Base-by-base conservation (phyloP, 345 rosid genomes). In the Eucalyptus tenuipes region DNA sequence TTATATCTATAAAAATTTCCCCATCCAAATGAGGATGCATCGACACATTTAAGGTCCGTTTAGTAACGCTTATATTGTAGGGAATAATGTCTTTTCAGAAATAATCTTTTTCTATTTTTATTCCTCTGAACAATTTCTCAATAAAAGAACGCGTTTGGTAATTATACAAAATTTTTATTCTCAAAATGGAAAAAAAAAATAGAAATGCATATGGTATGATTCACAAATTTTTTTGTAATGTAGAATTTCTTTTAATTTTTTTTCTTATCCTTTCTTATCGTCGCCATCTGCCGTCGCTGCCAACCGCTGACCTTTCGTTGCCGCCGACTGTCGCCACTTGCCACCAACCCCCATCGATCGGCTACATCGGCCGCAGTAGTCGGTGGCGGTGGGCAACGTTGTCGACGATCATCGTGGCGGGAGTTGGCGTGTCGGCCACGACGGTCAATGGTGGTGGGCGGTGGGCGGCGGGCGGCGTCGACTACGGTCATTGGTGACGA, bases 301-400 rank as follows among this genome's bases (percentile, higher is more conserved):
- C 55, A 52, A 52, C 18, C 55, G 3, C 3, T 0, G 10, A 18
- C 55, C 24, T 52, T 1, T 0, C 1, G 8, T 4, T 18, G 0
- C 0, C 1, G 0, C 4, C 1, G 0, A 52, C 4, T 0, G 0
- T 52, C 1, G 0, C 55, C 9, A 18, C 55, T 0, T 3, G 9
- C 0, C 10, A 0, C 24, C 0, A 52, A 52, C 4, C 4, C 55
- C 55, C 24, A 52, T 18, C 10, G 0, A 1, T 52, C 0, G 0
- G 1, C 0, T 0, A 0, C 1, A 0, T 7, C 0, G 0, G 2
- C 0, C 1, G 0, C 10, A 52, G 0, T 2, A 3, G 7, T 52
- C 0, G 0, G 24, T 52, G 55, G 55, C 0, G 2, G 4, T 1
- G 24, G 10, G 55, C 9, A 0, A 4, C 0, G 9, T 6, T 0